A percentile compares a stretch with the other conserved stretches of the same genome.
phyloP scores from a whole-genome alignment of 768 basidiomycete genomes.

The Boletales sp. region DNA sequence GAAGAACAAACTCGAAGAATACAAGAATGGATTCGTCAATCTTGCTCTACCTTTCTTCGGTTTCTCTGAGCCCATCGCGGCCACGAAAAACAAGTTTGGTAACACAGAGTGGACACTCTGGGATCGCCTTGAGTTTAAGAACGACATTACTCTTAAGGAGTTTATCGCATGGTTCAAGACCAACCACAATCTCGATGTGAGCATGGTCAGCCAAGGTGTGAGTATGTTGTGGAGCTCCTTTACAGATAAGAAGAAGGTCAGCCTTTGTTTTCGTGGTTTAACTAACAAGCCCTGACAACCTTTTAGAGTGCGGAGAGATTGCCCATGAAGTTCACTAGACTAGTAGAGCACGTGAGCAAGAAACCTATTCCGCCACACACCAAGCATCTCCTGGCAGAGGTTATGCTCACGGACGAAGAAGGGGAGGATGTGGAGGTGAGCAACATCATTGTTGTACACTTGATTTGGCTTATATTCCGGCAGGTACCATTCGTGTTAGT shows the following conservation, averaged over 20 bases:
- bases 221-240: constrained; percentile 98
- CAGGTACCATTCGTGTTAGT: constrained; percentile 86
- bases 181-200: constrained; percentile 81
- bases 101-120: constrained; percentile 93
- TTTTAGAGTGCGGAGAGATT: constrained; percentile 80
- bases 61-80: constrained; percentile 95
- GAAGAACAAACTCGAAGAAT: constrained; percentile 89
- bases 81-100: constrained; percentile 85
- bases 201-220: constrained; percentile 96
- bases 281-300: constrained; percentile 6
- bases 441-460: neutral
- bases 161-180: constrained; percentile 81
- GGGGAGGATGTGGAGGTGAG: constrained; percentile 93
- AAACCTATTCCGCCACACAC: constrained; percentile 83
- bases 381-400: constrained; percentile 86
- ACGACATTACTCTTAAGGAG: constrained; percentile 84
- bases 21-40: constrained; percentile 99
- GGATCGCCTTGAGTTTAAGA: constrained; percentile 93
- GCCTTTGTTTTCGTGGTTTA: neutral
- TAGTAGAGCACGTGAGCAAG: constrained; percentile 94
- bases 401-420: constrained; percentile 90
- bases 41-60: constrained; percentile 98
- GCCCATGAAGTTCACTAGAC: constrained; percentile 83
- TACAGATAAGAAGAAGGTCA: constrained; percentile 88
- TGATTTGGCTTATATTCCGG: neutral